A percentile compares a stretch with the other conserved stretches of the same genome.
Conservation (phyloP, 805 yeast species). For the Groenewaldozyma tartarivorans region DNA sequence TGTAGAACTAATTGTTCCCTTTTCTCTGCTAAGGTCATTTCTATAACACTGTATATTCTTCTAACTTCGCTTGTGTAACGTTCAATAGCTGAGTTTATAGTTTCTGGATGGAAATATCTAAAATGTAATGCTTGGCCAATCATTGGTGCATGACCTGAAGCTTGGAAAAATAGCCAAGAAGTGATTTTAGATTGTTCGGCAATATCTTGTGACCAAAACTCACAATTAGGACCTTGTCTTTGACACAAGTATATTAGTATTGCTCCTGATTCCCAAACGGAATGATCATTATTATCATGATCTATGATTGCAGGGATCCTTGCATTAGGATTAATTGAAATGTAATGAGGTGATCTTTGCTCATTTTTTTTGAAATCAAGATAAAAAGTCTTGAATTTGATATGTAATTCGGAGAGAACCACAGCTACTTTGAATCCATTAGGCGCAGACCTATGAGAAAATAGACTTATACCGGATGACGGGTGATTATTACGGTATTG, state of each 20-base stretch:
- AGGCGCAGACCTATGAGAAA: conserved; percentile 77
- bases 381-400: conserved; percentile 70
- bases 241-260: conserved; percentile 75
- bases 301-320: conserved; percentile 92
- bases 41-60: conserved; percentile 86
- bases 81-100: conserved; percentile 81
- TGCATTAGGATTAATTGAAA: conserved; percentile 91
- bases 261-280: conserved; percentile 95
- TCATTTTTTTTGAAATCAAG: conserved; percentile 82
- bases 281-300: conserved; percentile 67
- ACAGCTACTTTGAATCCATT: conserved; percentile 95
- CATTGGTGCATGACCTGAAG: conserved; percentile 98
- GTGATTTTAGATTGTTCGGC: conserved; percentile 76
- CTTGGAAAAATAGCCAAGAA: conserved; percentile 89
- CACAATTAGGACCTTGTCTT: conserved; percentile 47
- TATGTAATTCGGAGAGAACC: conserved; percentile 71
- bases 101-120: conserved; percentile 78
- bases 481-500: conserved; percentile 72
- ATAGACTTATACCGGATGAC: conserved; percentile 71
- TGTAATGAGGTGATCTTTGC: conserved; percentile 88
- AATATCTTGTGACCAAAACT: conserved; percentile 71
- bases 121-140: conserved; percentile 95
- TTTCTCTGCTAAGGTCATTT: conserved; percentile 89
- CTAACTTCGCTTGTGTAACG: conserved; percentile 88
- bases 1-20: conserved; percentile 87